Evolutionary conservation across 129 eudicot genomes (phyloP).

Genomic region (Chrysanthemum seticuspe): DNA sequence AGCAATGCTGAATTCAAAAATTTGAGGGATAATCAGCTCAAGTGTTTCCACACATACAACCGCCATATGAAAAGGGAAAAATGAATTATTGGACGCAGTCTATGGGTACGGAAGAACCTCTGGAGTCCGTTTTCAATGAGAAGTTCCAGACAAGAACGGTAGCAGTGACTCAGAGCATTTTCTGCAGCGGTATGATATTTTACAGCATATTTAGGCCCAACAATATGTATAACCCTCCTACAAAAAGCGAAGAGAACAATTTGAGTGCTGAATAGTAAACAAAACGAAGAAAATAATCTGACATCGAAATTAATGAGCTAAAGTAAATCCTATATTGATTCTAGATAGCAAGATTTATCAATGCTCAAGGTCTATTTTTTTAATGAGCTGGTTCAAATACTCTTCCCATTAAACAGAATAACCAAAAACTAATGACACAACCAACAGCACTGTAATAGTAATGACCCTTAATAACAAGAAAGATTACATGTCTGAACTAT

Average conservation of each 20-base stretch:
- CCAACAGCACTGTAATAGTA: too few species aligned
- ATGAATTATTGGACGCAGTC: constrained; percentile 15
- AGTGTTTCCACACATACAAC: constrained; percentile 10
- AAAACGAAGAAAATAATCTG: neutral
- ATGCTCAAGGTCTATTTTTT: too few species aligned
- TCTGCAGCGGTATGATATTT: constrained; percentile 99
- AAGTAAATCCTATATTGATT: too few species aligned
- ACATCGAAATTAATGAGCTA: neutral
- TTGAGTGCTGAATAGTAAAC: neutral
- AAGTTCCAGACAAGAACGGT: constrained; percentile 92
- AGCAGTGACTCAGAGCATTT: constrained; percentile 96
- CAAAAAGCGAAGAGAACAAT: neutral
- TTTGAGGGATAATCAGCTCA: constrained; percentile 28
- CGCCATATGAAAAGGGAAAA: neutral
- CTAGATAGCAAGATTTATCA: too few species aligned
- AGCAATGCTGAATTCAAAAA: constrained; percentile 76
- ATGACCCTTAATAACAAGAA: too few species aligned
- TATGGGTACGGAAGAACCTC: constrained; percentile 49
- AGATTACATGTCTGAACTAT: too few species aligned
- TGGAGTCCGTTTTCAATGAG: constrained; percentile 82
- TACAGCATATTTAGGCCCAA: constrained; percentile 97
- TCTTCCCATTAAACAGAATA: too few species aligned
- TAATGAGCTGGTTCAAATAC: too few species aligned
- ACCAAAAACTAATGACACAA: too few species aligned
- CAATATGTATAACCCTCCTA: constrained; percentile 99